Evolutionary conservation across 495 filamentous ascomycete genomes (phyloP).

Genomic region (Lophium mytilinum): DNA sequence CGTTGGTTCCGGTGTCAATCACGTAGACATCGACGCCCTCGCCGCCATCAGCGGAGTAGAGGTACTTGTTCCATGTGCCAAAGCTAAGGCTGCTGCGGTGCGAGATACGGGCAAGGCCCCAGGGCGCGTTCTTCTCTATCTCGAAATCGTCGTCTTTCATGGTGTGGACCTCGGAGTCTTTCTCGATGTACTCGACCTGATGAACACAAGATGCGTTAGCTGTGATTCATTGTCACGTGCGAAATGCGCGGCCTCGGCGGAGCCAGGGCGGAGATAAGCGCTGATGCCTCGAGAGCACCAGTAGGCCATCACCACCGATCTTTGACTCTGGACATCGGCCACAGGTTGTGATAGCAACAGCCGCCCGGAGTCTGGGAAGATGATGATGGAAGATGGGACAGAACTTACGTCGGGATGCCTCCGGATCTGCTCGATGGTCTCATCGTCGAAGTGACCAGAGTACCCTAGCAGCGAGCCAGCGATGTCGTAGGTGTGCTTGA

Average conservation of each 20-base stretch:
- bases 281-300: background rate
- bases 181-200: constrained; percentile 97
- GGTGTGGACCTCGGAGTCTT: constrained; percentile 82
- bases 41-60: constrained; percentile 82
- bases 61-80: constrained; percentile 94
- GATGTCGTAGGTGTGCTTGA: constrained; percentile 95
- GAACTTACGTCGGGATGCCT: constrained; percentile 91
- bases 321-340: no score
- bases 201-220: constrained; percentile 15
- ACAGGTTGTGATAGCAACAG: no score
- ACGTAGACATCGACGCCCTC: constrained; percentile 99
- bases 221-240: background rate
- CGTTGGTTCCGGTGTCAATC: constrained; percentile 95
- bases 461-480: constrained; percentile 79
- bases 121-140: constrained; percentile 85
- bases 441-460: constrained; percentile 91
- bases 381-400: background rate
- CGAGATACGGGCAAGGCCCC: constrained; percentile 96
- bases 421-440: constrained; percentile 85
- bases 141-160: constrained; percentile 44
- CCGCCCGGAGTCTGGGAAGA: background rate
- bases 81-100: constrained; percentile 82
- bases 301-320: no score
- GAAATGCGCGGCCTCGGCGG: constrained; percentile 7
- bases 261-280: constrained; percentile 21